Percentiles rank a stretch among this genome's conserved stretches.
These are phyloP conservation scores for Caryopteris hybrid DNA, from an alignment of 305 asterid genomes.

Conservation along the genomic window DNA sequence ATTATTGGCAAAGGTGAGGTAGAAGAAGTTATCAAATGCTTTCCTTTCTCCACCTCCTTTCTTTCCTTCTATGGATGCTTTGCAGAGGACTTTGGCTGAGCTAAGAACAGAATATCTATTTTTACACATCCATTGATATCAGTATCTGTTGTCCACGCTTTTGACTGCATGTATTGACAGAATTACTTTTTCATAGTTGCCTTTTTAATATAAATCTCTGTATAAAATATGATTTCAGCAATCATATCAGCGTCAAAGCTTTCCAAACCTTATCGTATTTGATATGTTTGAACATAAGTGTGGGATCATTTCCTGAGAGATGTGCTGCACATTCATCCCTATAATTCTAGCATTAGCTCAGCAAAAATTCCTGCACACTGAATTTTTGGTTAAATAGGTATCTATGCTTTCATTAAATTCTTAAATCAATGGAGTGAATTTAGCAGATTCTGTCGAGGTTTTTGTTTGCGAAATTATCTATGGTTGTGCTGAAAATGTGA, in stretches of 20 bases:
- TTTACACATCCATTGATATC: background rate
- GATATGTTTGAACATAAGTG: background rate
- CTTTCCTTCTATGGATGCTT: background rate
- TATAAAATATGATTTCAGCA: background rate
- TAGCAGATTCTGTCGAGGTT: background rate
- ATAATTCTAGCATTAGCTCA: background rate
- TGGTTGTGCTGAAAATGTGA: constrained; percentile 18
- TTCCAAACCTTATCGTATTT: background rate
- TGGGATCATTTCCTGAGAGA: background rate
- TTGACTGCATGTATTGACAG: no score
- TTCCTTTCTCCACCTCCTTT: background rate
- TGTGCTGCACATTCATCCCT: background rate
- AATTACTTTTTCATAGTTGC: background rate
- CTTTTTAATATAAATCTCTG: background rate
- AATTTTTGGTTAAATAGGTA: background rate
- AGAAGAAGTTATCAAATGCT: constrained; percentile 14
- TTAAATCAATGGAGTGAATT: background rate
- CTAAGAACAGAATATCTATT: background rate
- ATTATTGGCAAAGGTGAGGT: constrained; percentile 61
- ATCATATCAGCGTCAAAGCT: background rate
- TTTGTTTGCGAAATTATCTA: background rate
- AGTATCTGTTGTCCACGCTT: no score
- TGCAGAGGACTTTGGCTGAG: background rate
- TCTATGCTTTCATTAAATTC: background rate
- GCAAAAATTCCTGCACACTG: background rate